phyloP scores from a whole-genome alignment of 2,329 filamentous ascomycete genomes.

The Sclerotinia minor region DNA sequence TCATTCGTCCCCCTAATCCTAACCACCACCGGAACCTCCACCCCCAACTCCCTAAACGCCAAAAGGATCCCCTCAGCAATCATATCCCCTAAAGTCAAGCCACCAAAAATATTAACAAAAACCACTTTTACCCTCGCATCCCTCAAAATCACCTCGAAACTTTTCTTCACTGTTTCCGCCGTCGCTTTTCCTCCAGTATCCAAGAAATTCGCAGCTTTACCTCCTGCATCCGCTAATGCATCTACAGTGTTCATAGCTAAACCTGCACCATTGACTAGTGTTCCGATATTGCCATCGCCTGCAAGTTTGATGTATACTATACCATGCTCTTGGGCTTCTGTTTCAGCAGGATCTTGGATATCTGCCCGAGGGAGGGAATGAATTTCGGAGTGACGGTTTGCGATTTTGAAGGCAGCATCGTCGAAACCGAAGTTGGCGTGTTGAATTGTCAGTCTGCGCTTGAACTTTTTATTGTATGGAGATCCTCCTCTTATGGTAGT shows the following conservation, averaged over 20 bases:
- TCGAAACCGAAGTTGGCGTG: constrained; percentile 65
- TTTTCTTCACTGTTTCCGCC: constrained; percentile 73
- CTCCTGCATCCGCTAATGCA: constrained; percentile 67
- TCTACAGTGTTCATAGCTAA: constrained; percentile 92
- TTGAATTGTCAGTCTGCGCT: constrained; percentile 50
- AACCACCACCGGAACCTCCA: constrained; percentile 73
- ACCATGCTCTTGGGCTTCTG: constrained; percentile 65
- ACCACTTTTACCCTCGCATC: constrained; percentile 72
- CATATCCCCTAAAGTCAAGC: constrained; percentile 67
- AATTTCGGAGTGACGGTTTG: constrained; percentile 60
- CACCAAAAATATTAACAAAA: constrained; percentile 72
- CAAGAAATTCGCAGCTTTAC: constrained; percentile 77
- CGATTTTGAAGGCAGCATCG: constrained; percentile 65
- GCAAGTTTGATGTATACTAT: constrained; percentile 74
- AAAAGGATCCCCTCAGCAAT: constrained; percentile 73
- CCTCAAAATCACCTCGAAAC: constrained; percentile 70
- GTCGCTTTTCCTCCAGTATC: constrained; percentile 91
- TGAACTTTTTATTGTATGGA: background rate
- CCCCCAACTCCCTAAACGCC: constrained; percentile 68
- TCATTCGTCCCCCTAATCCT: constrained; percentile 75
- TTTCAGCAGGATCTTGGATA: constrained; percentile 55
- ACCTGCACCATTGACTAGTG: constrained; percentile 84
- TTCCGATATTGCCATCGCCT: constrained; percentile 67
- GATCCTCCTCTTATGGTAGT: constrained; percentile 47
- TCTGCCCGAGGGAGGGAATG: constrained; percentile 56